Conservation (phyloP, 2,329 filamentous ascomycete species). For the Botrytis porri region DNA sequence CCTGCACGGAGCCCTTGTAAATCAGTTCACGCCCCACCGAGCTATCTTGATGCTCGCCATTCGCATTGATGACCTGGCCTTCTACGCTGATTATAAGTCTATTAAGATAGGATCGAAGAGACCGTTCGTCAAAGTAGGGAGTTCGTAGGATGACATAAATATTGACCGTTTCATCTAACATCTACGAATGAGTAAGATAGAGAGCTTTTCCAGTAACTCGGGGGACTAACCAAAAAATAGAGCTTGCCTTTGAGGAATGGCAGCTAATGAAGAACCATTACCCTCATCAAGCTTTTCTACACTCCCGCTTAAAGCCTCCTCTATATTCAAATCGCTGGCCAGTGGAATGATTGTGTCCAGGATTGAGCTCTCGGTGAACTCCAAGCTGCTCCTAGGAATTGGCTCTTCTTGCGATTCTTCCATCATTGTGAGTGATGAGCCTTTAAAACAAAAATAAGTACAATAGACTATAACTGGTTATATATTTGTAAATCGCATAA, state of each 20-base stretch:
- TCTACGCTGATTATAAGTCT: slow-evolving; percentile 66
- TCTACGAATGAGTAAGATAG: slow-evolving; percentile 50
- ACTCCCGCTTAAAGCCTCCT: slow-evolving; percentile 48
- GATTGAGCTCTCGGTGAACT: slow-evolving; percentile 57
- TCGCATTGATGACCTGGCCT: slow-evolving; percentile 59
- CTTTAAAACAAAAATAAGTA: slow-evolving; percentile 1
- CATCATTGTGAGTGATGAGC: slow-evolving; percentile 30
- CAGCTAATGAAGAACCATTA: slow-evolving; percentile 47
- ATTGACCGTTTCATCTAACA: slow-evolving; percentile 68
- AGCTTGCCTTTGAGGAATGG: slow-evolving; percentile 59
- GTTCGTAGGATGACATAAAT: slow-evolving; percentile 67
- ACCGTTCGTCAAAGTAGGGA: slow-evolving; percentile 55
- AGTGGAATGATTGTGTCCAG: slow-evolving; percentile 60
- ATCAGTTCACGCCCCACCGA: slow-evolving; percentile 56
- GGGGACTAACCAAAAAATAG: slow-evolving; percentile 67
- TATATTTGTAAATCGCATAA: slow-evolving; percentile 2
- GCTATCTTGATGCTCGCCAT: slow-evolving; percentile 45
- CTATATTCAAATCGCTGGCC: slow-evolving; percentile 53
- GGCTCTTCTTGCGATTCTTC: slow-evolving; percentile 35
- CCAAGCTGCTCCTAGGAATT: slow-evolving; percentile 39
- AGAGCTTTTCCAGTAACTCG: slow-evolving; percentile 33
- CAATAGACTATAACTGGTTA: not conserved
- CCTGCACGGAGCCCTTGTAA: slow-evolving; percentile 52
- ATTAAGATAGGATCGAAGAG: slow-evolving; percentile 56
- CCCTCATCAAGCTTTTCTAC: slow-evolving; percentile 40